Conservation (phyloP, 768 basidiomycete species). For the Mrakia blollopis region DNA sequence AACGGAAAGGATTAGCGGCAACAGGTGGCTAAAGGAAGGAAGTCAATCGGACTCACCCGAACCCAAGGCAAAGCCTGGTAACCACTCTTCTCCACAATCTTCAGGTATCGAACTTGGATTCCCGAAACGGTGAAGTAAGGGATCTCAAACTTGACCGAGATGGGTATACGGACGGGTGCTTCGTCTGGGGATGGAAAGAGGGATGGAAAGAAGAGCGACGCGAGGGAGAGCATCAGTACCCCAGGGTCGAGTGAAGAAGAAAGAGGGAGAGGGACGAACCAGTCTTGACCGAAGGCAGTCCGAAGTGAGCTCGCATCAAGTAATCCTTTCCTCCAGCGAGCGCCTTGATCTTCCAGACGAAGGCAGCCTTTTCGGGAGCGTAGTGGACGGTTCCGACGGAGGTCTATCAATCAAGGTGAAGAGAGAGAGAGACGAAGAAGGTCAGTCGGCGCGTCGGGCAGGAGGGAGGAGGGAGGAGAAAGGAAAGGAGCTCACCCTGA, state of each 20-base stretch:
- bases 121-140: conserved; percentile 96
- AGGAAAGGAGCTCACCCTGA: conserved; percentile 60
- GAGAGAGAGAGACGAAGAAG: not conserved
- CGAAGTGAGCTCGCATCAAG: conserved; percentile 97
- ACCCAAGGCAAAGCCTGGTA: conserved; percentile 55
- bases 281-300: conserved; percentile 83
- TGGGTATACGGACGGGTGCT: conserved; percentile 59
- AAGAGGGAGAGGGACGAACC: conserved; percentile 54
- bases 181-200: too few relatives aligned
- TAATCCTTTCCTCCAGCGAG: conserved; percentile 93
- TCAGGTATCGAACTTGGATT: conserved; percentile 94
- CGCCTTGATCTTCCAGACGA: conserved; percentile 99
- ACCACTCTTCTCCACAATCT: conserved; percentile 97
- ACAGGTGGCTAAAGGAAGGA: not conserved
- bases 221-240: not conserved
- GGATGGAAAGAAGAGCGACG: too few relatives aligned
- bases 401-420: conserved; percentile 53
- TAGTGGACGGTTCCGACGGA: conserved; percentile 94
- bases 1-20: not conserved
- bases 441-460: conserved; percentile 20
- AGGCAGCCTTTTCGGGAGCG: conserved; percentile 94
- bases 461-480: not conserved
- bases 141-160: conserved; percentile 96
- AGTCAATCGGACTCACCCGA: conserved; percentile 11
- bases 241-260: not conserved